Percentiles rank a stretch among this genome's conserved stretches.
Evolutionary conservation across 1,139 yeast species (phyloP).

Genomic region (Kodamaea sp.): DNA sequence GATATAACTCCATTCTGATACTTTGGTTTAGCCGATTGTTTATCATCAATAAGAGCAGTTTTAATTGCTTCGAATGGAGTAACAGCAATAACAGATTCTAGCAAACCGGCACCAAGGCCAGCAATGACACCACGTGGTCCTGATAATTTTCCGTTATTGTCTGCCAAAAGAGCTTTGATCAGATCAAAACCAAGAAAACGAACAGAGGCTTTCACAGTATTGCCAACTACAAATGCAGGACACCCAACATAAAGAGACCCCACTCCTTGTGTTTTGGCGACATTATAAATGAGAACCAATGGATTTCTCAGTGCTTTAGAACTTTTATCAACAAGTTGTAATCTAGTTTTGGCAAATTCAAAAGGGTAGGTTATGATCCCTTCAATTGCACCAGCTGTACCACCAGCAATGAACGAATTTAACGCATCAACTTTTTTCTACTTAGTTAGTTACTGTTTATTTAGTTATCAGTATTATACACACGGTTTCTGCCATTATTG

Average conservation of each 20-base stretch:
- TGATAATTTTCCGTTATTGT: conserved; percentile 79
- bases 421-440: conserved; percentile 46
- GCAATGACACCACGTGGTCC: conserved; percentile 92
- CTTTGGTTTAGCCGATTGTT: conserved; percentile 68
- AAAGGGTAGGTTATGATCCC: conserved; percentile 91
- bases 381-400: conserved; percentile 91
- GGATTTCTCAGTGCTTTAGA: conserved; percentile 78
- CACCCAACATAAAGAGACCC: conserved; percentile 89
- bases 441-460: conserved; percentile 5
- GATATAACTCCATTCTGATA: conserved; percentile 66
- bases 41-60: conserved; percentile 93
- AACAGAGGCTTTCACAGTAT: conserved; percentile 92
- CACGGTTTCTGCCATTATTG: too few relatives aligned
- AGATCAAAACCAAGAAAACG: conserved; percentile 90
- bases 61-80: conserved; percentile 97
- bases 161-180: conserved; percentile 72
- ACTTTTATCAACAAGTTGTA: conserved; percentile 75
- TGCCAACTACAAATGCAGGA: conserved; percentile 94
- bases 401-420: conserved; percentile 88
- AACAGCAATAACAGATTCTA: conserved; percentile 89
- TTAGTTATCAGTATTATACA: neutral
- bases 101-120: conserved; percentile 92
- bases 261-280: conserved; percentile 77
- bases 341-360: conserved; percentile 92
- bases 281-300: conserved; percentile 66